phyloP scores from a whole-genome alignment of 73 alveolate genomes.

The Durusdinium trenchii region DNA sequence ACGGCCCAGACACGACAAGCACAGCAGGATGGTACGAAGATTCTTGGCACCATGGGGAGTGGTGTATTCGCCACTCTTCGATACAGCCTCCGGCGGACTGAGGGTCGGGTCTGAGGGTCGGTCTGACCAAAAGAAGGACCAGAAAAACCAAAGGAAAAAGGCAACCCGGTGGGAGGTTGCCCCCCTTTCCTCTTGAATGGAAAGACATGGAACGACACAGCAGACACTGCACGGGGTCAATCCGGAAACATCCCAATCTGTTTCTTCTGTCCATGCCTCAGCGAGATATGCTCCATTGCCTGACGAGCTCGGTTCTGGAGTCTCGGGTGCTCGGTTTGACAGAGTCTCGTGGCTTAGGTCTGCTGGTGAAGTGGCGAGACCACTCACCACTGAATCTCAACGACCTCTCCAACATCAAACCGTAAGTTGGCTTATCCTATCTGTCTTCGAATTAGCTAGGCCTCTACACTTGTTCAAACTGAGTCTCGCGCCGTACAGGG shows the following conservation, averaged over 20 bases:
- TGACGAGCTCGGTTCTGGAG: not conserved
- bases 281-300: not conserved
- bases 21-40: slow-evolving; percentile 47
- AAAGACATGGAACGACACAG: too few species aligned
- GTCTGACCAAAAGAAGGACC: too few species aligned
- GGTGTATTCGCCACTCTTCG: slow-evolving; percentile 59
- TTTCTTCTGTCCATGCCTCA: too few species aligned
- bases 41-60: not conserved
- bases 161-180: too few species aligned
- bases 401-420: not conserved
- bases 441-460: not conserved
- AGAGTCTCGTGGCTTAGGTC: too few species aligned
- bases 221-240: too few species aligned
- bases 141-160: too few species aligned
- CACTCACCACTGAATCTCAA: not conserved
- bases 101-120: too few species aligned
- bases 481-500: not conserved
- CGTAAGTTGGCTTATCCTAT: not conserved
- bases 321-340: not conserved
- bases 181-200: too few species aligned
- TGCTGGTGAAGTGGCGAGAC: not conserved
- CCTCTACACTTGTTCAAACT: not conserved
- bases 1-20: slow-evolving; percentile 14
- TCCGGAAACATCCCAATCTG: too few species aligned
- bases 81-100: too few species aligned